Evolutionary conservation across 2,329 filamentous ascomycete species (phyloP).

Genomic region (Trichoderma atrobrunneum): DNA sequence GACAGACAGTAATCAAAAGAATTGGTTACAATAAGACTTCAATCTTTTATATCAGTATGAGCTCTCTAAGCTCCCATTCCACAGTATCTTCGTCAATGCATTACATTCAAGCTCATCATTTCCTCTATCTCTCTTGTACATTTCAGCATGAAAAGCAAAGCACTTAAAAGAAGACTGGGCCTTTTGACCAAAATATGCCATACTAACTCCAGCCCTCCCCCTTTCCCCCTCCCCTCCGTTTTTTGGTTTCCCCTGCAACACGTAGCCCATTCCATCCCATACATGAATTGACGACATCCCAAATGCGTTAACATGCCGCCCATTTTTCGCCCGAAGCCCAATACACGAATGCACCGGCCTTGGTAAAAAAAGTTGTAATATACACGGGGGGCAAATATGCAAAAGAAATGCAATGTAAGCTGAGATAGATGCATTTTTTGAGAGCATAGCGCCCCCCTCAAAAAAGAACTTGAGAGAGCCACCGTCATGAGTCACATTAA

Average conservation of each 20-base stretch:
- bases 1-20: background rate
- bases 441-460: background rate
- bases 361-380: constrained; percentile 9
- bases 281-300: background rate
- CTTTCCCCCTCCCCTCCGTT: background rate
- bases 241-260: constrained; percentile 18
- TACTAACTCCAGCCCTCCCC: background rate
- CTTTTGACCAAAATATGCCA: constrained; percentile 10
- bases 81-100: background rate
- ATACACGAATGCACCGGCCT: constrained; percentile 9
- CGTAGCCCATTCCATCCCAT: constrained; percentile 10
- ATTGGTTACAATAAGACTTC: background rate
- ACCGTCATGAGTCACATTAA: constrained; percentile 12
- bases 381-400: background rate
- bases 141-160: constrained; percentile 28
- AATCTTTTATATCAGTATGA: background rate
- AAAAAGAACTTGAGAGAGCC: constrained; percentile 1
- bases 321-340: constrained; percentile 9
- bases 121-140: constrained; percentile 35
- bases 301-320: constrained; percentile 3
- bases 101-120: constrained; percentile 17
- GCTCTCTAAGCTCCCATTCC: background rate
- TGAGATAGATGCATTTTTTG: background rate
- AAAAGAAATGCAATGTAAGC: background rate
- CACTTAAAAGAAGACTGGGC: background rate